Conservation (phyloP, 2,329 filamentous ascomycete genomes). For the Apiospora hydei region DNA sequence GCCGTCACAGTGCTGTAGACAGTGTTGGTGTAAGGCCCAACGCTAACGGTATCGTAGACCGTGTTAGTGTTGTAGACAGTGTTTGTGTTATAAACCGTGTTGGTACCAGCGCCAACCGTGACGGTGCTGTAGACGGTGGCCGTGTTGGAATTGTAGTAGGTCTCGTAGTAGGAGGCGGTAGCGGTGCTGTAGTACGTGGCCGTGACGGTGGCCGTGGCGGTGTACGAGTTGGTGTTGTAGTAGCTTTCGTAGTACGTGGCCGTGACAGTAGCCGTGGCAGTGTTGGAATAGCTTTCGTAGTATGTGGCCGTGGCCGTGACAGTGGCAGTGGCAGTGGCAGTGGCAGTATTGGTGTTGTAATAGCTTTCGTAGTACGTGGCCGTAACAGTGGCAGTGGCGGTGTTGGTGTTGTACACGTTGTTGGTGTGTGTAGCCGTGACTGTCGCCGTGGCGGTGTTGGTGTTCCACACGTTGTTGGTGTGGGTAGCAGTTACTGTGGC, state of each 20-base stretch:
- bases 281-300: background rate
- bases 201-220: too few relatives aligned
- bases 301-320: background rate
- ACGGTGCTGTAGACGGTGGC: background rate
- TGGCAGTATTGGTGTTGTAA: background rate
- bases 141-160: background rate
- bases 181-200: background rate
- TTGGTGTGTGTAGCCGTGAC: background rate
- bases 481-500: background rate
- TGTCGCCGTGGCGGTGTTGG: background rate
- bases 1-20: background rate
- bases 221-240: background rate
- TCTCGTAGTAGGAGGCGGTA: background rate
- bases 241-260: background rate
- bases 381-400: background rate
- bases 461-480: background rate
- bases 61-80: background rate
- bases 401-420: background rate
- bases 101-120: background rate
- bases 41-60: background rate
- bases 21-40: background rate
- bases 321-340: background rate
- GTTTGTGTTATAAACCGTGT: background rate
- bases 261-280: background rate
- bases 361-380: background rate